Conservation (phyloP, 257 asterid species). For the Agastache rugosa region DNA sequence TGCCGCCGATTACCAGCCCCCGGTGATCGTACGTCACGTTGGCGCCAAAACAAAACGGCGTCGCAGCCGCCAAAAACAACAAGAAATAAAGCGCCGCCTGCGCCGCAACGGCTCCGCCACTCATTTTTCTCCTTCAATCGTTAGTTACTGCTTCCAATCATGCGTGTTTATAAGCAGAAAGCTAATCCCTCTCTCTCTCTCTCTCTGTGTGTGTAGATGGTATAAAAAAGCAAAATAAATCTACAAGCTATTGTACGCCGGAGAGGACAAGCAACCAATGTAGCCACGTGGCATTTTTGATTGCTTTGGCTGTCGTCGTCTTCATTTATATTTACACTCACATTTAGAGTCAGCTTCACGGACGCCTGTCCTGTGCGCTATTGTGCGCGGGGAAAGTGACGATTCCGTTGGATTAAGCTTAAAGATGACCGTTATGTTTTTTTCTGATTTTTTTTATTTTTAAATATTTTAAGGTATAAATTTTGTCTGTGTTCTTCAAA, state of each 20-base stretch:
- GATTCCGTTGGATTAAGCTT: not conserved
- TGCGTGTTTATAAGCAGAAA: slow-evolving; percentile 19
- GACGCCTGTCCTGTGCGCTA: slow-evolving; percentile 22
- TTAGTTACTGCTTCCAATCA: not conserved
- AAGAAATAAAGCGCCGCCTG: slow-evolving; percentile 31
- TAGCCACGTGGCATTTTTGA: slow-evolving; percentile 31
- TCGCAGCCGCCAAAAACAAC: slow-evolving; percentile 41
- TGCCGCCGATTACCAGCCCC: slow-evolving; percentile 65
- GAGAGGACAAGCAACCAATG: slow-evolving; percentile 37
- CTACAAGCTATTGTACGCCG: slow-evolving; percentile 32
- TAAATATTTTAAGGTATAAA: not conserved
- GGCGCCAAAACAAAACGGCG: slow-evolving; percentile 50
- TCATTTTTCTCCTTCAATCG: slow-evolving; percentile 22
- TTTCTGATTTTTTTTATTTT: not conserved
- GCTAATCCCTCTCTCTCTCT: not conserved
- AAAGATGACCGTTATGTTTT: slow-evolving; percentile 13
- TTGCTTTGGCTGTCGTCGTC: slow-evolving; percentile 23
- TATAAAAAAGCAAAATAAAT: slow-evolving; percentile 3
- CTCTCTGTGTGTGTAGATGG: not conserved
- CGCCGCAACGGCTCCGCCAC: slow-evolving; percentile 33
- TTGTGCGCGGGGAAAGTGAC: slow-evolving; percentile 24
- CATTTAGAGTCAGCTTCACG: not conserved
- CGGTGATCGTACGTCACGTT: slow-evolving; percentile 73
- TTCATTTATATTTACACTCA: not conserved
- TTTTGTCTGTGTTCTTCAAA: not conserved